phyloP scores from a whole-genome alignment of 495 filamentous ascomycete species.

The Parathielavia hyrcaniae region DNA sequence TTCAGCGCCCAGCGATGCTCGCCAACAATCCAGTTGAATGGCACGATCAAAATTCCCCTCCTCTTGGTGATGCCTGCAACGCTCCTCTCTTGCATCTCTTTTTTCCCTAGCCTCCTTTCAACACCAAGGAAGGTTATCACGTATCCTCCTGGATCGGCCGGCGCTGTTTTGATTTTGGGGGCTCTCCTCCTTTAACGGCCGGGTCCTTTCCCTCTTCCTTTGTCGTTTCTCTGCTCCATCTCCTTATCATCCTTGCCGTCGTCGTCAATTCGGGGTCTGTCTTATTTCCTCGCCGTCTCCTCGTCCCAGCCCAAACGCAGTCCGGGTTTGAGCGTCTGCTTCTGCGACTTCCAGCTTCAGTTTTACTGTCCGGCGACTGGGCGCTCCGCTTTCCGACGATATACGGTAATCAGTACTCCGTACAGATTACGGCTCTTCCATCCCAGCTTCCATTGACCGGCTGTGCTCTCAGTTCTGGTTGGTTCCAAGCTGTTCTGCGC shows the following conservation, averaged over 20 bases:
- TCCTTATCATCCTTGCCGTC: conserved; percentile 32
- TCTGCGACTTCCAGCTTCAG: conserved; percentile 17
- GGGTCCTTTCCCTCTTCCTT: conserved; percentile 44
- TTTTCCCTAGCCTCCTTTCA: conserved; percentile 25
- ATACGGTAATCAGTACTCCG: conserved; percentile 2
- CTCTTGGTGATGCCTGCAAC: conserved; percentile 25
- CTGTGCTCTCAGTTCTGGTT: conserved; percentile 8
- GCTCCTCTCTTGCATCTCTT: conserved; percentile 15
- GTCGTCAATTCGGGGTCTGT: conserved; percentile 14
- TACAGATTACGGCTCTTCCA: conserved; percentile 1
- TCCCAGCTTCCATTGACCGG: conserved; percentile 11
- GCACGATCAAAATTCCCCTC: conserved; percentile 33
- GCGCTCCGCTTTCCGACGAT: conserved; percentile 10
- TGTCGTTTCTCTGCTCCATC: conserved; percentile 28
- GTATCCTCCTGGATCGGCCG: conserved; percentile 29
- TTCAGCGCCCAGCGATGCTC: not conserved
- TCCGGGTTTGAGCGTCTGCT: conserved; percentile 9
- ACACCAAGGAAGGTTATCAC: conserved; percentile 33
- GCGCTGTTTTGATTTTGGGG: conserved; percentile 43
- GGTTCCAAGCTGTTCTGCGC: conserved; percentile 1
- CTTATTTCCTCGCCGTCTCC: conserved; percentile 20
- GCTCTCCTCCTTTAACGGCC: conserved; percentile 45
- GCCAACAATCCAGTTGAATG: conserved; percentile 28
- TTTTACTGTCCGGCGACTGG: conserved; percentile 16
- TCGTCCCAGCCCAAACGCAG: conserved; percentile 18